Percentiles rank a stretch among this genome's conserved stretches.
These are phyloP conservation scores for Rhamnella rubrinervis DNA, from an alignment of 331 rosid species.

Conservation along the genomic window DNA sequence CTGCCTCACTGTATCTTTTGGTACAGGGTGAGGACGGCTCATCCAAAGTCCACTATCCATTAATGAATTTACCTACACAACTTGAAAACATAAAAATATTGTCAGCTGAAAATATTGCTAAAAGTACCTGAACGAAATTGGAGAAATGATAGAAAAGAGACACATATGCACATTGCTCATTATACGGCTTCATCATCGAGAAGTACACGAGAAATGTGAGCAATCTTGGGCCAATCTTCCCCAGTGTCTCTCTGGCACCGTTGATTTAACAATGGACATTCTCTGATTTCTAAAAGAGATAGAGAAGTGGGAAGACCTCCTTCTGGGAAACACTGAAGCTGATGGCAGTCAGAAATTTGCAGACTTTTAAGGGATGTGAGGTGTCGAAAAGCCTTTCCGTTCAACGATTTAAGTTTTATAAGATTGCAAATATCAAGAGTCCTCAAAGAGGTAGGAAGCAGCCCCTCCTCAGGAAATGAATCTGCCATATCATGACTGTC, in stretches of 20 bases:
- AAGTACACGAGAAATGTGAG: neutral
- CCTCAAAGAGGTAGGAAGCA: slow-evolving; percentile 18
- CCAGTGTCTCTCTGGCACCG: neutral
- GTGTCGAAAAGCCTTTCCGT: too few relatives aligned
- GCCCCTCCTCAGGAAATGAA: too few relatives aligned
- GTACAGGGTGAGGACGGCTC: slow-evolving; percentile 67
- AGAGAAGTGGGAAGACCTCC: slow-evolving; percentile 17
- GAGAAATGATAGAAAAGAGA: too few relatives aligned
- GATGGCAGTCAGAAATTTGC: neutral
- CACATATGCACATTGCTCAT: too few relatives aligned
- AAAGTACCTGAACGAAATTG: too few relatives aligned
- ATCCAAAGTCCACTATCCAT: slow-evolving; percentile 96
- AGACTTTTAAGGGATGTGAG: neutral
- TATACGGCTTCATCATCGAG: too few relatives aligned
- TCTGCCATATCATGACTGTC: too few relatives aligned
- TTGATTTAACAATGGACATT: neutral
- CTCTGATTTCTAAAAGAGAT: fast-evolving
- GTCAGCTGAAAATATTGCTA: too few relatives aligned
- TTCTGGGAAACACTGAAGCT: slow-evolving; percentile 21
- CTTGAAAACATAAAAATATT: slow-evolving; percentile 24
- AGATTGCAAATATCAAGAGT: fast-evolving
- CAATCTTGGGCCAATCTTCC: slow-evolving; percentile 9
- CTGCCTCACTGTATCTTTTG: neutral
- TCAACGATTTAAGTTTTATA: neutral
- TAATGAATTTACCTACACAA: slow-evolving; percentile 45